These are phyloP conservation scores for Haematococcus lacustris DNA, from an alignment of 139 green algal genomes.

Conservation along the genomic window DNA sequence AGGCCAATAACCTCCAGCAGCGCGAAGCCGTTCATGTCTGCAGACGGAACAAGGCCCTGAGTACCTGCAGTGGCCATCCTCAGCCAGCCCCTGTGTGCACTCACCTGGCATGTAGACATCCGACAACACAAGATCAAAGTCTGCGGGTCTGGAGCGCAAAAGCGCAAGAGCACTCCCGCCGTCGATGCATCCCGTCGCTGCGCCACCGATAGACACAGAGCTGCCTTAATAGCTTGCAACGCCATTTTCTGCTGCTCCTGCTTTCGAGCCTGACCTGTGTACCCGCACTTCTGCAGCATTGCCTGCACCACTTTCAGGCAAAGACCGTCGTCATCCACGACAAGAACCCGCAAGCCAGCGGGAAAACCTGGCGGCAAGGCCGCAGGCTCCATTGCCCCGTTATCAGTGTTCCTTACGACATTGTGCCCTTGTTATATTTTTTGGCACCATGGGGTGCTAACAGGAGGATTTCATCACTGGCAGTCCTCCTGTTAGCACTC, in stretches of 20 bases:
- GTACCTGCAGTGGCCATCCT: not conserved
- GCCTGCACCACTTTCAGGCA: constrained; percentile 86
- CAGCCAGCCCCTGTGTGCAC: no score
- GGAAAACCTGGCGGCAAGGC: constrained; percentile 31
- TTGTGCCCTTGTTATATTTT: no score
- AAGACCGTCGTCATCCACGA: constrained; percentile 89
- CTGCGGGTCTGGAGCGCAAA: constrained; percentile 45
- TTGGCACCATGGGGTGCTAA: no score
- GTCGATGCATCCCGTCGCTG: constrained; percentile 40
- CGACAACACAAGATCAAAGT: constrained; percentile 90
- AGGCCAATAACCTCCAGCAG: constrained; percentile 86
- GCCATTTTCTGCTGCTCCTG: no score
- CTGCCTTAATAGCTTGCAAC: no score
- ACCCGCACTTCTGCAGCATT: constrained; percentile 84
- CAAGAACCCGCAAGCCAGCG: constrained; percentile 67
- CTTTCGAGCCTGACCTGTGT: constrained; percentile 75
- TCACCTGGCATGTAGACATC: constrained; percentile 95
- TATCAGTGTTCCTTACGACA: no score
- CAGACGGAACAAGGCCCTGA: not conserved
- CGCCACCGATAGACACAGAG: not conserved
- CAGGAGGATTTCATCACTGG: no score
- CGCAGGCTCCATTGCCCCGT: no score
- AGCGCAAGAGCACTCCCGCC: constrained; percentile 52
- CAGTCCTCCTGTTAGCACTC: no score
- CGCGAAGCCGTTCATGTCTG: constrained; percentile 96